A percentile compares a stretch with the other conserved stretches of the same genome.
Evolutionary conservation across 78 protist species (phyloP).

Genomic region (Guillardia theta): DNA sequence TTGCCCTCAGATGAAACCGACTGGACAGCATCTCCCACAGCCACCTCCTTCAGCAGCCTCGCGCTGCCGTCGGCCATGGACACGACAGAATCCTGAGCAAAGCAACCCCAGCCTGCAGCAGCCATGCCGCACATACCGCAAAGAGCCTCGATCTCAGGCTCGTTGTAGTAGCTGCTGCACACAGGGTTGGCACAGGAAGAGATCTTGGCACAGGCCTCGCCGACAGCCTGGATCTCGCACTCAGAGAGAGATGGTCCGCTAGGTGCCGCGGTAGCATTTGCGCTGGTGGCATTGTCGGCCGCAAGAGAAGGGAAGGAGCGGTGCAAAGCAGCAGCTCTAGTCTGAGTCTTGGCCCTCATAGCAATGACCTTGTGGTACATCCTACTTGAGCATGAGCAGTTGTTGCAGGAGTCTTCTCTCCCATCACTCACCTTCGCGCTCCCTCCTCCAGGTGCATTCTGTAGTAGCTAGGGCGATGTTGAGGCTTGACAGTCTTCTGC

Average conservation of each 20-base stretch:
- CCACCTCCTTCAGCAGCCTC: background rate
- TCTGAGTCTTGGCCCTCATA: no score
- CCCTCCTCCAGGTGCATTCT: background rate
- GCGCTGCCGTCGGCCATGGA: background rate
- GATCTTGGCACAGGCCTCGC: background rate
- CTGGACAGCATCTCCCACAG: background rate
- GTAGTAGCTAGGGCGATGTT: background rate
- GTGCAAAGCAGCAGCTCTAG: no score
- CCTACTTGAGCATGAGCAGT: no score
- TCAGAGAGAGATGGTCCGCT: background rate
- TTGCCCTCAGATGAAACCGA: background rate
- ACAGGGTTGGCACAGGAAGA: background rate
- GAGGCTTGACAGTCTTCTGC: background rate
- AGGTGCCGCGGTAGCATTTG: background rate
- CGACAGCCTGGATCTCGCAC: background rate
- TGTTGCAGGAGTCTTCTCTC: background rate
- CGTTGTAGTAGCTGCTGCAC: background rate
- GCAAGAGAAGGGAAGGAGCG: no score
- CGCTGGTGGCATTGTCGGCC: background rate
- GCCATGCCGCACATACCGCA: conserved; percentile 20
- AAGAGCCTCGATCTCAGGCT: conserved; percentile 5
- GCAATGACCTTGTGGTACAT: no score
- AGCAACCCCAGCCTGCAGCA: background rate
- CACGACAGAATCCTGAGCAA: background rate
- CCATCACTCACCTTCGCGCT: background rate